Evolutionary conservation across 306 rosid species (phyloP), one percentile per base, ranked within the genome.

Genomic region (Inga leiocalycina): DNA sequence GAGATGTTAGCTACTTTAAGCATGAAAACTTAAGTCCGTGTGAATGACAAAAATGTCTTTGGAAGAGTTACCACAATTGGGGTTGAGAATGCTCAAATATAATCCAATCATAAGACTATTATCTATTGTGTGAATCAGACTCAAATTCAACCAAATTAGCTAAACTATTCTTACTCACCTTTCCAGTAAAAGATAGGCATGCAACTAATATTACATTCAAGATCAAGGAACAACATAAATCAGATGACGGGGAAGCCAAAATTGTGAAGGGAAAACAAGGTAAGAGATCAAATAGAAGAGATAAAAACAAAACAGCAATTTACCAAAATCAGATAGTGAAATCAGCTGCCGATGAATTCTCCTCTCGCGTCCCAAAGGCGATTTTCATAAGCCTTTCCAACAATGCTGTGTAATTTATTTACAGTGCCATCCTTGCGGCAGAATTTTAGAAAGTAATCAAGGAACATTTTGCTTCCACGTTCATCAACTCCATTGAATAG

Each of bases 301-400:
- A 72, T 41, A 12, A 27, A 43, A 43, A 24, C 19, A 66, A 74
- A 74, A 39, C 24, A 66, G 4, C 34, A 52, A 65, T 43, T 66
- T 10, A 45, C 68, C 52, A 64, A 71, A 77, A 73, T n/a, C 16
- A 10, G 43, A 64, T 72, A 39, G 27, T 11, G 74, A 77, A 79
- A 81, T 30, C 1, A 15, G 41, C 75, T 80, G 84, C 93, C 91
- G 59, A 90, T 61, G 82, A 90, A 95, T 59, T 95, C 92, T 77
- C 98, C 97, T 51, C 80, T 85, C 15, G 84, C 72, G 80, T 91
- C 86, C 97, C 98, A 91, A 10, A 97, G 98, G 12, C 97, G 97
- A 83, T 76, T 79, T 70, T 93, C 97, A 34, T 84, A 95, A 51
- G 98, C 93, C 85, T 91, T 95, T 5, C 95, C 95, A 5, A 85